Conservation (phyloP, 2,329 filamentous ascomycete genomes). For the Aureobasidium leucospermi region DNA sequence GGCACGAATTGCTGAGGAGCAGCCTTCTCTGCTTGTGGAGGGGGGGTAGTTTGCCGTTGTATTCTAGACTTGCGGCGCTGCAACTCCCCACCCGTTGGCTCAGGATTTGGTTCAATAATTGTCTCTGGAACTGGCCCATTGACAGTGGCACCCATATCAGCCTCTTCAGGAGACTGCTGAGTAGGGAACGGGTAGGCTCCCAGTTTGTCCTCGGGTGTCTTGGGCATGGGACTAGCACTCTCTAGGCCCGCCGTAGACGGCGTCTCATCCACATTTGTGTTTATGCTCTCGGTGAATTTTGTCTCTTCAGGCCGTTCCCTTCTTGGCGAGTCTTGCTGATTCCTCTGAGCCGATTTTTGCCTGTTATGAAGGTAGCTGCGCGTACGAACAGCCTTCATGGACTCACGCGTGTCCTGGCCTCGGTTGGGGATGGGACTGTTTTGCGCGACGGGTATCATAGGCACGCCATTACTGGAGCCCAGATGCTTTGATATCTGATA, state of each 20-base stretch:
- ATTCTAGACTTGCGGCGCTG: conserved; percentile 12
- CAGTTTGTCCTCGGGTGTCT: conserved; percentile 62
- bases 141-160: conserved; percentile 23
- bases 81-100: neutral
- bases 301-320: conserved; percentile 40
- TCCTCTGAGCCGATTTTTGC: conserved; percentile 43
- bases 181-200: conserved; percentile 27
- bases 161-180: neutral
- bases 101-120: conserved; percentile 11
- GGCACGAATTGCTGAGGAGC: conserved; percentile 34
- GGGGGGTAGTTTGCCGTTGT: neutral
- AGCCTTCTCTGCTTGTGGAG: neutral
- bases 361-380: conserved; percentile 47
- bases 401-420: conserved; percentile 76
- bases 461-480: conserved; percentile 74
- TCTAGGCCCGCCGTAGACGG: conserved; percentile 22
- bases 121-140: conserved; percentile 29
- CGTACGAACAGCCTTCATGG: conserved; percentile 63
- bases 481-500: conserved; percentile 96
- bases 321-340: conserved; percentile 51
- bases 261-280: conserved; percentile 32
- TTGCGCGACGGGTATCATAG: conserved; percentile 72
- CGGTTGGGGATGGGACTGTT: conserved; percentile 79
- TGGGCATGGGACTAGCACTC: conserved; percentile 37
- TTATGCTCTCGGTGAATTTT: conserved; percentile 58